Evolutionary conservation across 1,284 basidiomycete genomes (phyloP), one percentile per base, ranked within the genome.

Genomic region (Testicularia cyperi): DNA sequence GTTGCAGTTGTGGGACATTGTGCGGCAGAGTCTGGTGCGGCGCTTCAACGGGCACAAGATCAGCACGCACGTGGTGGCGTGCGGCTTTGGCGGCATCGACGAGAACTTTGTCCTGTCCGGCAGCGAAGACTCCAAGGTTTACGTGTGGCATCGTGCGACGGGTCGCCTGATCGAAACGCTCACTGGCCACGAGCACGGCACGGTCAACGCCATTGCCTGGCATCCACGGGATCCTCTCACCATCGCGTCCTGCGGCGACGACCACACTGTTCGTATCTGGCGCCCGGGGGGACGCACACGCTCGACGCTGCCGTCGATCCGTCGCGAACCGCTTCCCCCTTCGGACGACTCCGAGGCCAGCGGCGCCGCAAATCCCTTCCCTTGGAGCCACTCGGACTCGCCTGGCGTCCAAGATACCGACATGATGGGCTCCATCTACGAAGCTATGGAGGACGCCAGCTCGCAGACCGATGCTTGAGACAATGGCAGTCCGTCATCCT

Each of bases 131-230:
- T 41, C 55, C 33, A 73, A 91, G 88, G 95, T 79, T 37, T 96
- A 96, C 78, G 83, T 97, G 18, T 99, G 94, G 92, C 90, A 97
- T 77, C 86, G 88, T 39, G 87, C 90, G 65, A 87, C 86, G 4
- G 88, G 88, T 0, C 80, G 83, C 0, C 81, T 92, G 31, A 81
- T 98, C 20, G 90, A 96, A 77, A 82, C 86, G 19, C 82, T 97
- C 1, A 77, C 82, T 2, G 94, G 92, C 0, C 95, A 98, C 69
- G 86, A 85, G 13, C 77, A 78, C 38, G 91, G 91, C 27, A 88
- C 87, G 48, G 92, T 99, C 52, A 99, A 97, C 77, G 86, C 87
- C 15, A 92, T 98, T 9, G 88, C 91, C 13, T 98, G 95, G 95
- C 94, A 96, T 78, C 91, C 90, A 1, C 71, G 75, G 19, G 82